A percentile compares a stretch with the other conserved stretches of the same genome.
Conservation (phyloP, 106 monocot genomes). For the Dendrobium nobile region DNA sequence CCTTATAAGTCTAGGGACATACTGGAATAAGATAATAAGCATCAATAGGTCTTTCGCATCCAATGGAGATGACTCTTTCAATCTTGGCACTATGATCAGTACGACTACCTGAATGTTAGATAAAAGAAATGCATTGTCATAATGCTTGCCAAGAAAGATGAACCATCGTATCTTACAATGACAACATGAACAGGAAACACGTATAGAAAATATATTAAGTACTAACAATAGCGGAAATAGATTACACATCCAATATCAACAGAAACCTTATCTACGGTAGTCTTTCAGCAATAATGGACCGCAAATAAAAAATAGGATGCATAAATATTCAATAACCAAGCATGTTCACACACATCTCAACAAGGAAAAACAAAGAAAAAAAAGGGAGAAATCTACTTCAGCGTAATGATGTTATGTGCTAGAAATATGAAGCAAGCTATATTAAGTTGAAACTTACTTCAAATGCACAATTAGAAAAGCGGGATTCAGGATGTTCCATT, state of each 20-base stretch:
- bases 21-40: conserved; percentile 61
- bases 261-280: not conserved
- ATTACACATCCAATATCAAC: not conserved
- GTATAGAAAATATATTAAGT: not conserved
- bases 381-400: not conserved
- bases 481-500: too few species aligned
- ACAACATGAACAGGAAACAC: not conserved
- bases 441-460: not conserved
- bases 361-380: not conserved
- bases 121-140: not conserved
- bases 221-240: not conserved
- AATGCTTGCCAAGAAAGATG: not conserved
- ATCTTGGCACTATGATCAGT: conserved; percentile 42
- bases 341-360: not conserved
- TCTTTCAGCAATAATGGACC: not conserved
- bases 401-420: not conserved
- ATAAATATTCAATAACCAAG: not conserved
- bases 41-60: conserved; percentile 65
- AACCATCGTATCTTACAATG: not conserved
- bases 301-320: not conserved
- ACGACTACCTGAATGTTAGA: conserved; percentile 33
- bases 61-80: conserved; percentile 27
- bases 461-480: not conserved
- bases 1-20: conserved; percentile 64
- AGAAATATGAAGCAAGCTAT: not conserved